A percentile compares a stretch with the other conserved stretches of the same genome.
These are phyloP conservation scores for Priceomyces haplophilus DNA, from an alignment of 805 yeast genomes.

Conservation along the genomic window DNA sequence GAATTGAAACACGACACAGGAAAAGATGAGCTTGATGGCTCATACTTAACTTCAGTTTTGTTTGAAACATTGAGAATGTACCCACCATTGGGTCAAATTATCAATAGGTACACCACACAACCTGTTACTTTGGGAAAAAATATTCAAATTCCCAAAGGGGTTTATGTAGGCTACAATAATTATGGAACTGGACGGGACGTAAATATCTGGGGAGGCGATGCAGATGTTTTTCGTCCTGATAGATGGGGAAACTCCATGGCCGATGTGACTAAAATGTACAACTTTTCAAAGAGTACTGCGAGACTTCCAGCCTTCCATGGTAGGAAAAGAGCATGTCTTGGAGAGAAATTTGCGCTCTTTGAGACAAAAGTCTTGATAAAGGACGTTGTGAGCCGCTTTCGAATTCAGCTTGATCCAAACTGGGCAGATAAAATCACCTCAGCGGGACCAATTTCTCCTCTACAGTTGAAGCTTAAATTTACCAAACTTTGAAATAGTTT, in stretches of 20 bases:
- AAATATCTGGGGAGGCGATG: conserved; percentile 42
- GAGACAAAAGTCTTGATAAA: conserved; percentile 42
- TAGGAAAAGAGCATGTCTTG: conserved; percentile 57
- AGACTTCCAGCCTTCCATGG: conserved; percentile 57
- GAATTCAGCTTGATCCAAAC: conserved; percentile 32
- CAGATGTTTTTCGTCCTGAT: conserved; percentile 44
- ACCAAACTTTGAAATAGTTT: conserved; percentile 2
- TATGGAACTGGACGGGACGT: conserved; percentile 48
- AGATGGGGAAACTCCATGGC: conserved; percentile 49
- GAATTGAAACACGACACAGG: conserved; percentile 8
- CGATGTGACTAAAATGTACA: conserved; percentile 39
- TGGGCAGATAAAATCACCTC: conserved; percentile 54
- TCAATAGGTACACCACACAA: conserved; percentile 46
- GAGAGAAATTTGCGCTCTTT: conserved; percentile 53
- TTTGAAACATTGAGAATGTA: conserved; percentile 48
- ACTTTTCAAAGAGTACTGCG: conserved; percentile 42
- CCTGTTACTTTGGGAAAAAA: conserved; percentile 37
- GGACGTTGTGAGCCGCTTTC: conserved; percentile 34
- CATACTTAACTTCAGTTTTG: conserved; percentile 33
- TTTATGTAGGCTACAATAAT: conserved; percentile 55
- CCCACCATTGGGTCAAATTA: conserved; percentile 58
- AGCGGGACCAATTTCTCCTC: conserved; percentile 57
- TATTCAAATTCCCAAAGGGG: conserved; percentile 47
- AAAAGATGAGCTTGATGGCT: conserved; percentile 11
- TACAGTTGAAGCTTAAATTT: conserved; percentile 28